Evolutionary conservation across 768 basidiomycete genomes (phyloP), one percentile per base, ranked within the genome.

Genomic region (Lanmaoa rubissima): DNA sequence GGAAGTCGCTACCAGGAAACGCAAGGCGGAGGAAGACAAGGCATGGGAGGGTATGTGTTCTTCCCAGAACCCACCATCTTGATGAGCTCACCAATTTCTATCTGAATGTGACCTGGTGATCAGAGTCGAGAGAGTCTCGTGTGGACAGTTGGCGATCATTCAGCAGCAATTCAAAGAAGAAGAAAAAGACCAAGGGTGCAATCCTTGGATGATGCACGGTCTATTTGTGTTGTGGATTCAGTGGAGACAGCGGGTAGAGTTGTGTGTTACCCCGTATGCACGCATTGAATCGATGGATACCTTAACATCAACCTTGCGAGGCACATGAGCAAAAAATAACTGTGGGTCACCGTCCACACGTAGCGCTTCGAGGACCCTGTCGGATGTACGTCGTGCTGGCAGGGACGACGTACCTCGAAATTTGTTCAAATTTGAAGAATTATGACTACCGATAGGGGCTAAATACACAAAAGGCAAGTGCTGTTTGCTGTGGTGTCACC

Each of bases 11-110:
- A 65, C 83, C 36, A 85, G 74, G 75, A 96, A 96, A 72, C 81
- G 94, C 52, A 96, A 96, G 73, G 88, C 81, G 1, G 92, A 95
- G 63, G 91, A 94, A 7, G 92, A 95, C 63, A 88, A 86, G 63
- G 75, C 72, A 26, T 97, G 94, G 94, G 94, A 96, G 79, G 92
- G 93, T 93, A 61, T 38, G 74, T 64, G 10, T 43, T 43, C 26
- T 31, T 50, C 9, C 32, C 5, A 4, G 14, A 21, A 4, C 41
- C 31, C 45, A 21, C 7, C 14, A 26, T 40, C 19, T 21, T 16
- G n/a, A 45, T 16, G n/a, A 45, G 7, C 32, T 31, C 11, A 44
- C 35, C 12, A 0, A 5, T 28, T 21, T 17, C 12, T 48, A 4
- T 42, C 14, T 57, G 34, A 31, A 46, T 38, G 21, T 53, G 21